Base-by-base conservation (phyloP, 768 basidiomycete genomes). In the Naganishia vishniacii region DNA sequence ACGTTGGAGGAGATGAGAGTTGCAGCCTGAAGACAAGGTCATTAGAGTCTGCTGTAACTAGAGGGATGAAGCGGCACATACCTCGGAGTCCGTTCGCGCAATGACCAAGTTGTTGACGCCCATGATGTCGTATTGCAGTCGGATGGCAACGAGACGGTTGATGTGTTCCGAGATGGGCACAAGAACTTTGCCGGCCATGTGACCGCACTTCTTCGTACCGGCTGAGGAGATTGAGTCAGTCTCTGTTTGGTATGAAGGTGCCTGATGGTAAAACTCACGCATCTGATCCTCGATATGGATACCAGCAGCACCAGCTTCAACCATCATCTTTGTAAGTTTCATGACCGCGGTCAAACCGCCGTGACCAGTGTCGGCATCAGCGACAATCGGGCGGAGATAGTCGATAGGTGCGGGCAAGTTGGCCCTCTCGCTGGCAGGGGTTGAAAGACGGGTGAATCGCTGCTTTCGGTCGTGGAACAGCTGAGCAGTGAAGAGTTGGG, bases 401-500 rank as follows among this genome's bases (percentile, higher is more conserved):
- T 97, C 93, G 70, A 94, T 80, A 11, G 74, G 69, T 64, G 76
- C 75, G 0, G 88, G 87, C 0, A 86, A 85, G 69, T 83, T 81
- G 48, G 62, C 59, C 9, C 71, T 68, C n/a, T 69, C 46, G 28
- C 23, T 70, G n/a, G 62, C 64, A 0, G 71, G 64, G 18, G 72
- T 70, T 12, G 59, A 46, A 2, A 68, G 44, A 16, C 76, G 48
- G 5, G 74, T 75, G 71, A 72, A 77, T 61, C 85, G 86, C 77
- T 98, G 94, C 78, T 95, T 98, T 68, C 94, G 87, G 80, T 99
- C 95, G 77, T 99, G 95, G 86, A 98, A 98, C 45, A 98, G 85
- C 76, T 98, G 95, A 0, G 95, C 94, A 82, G 88, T 84, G 84
- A 98, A 98, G 59, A 98, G 83, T 68, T 98, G 95, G 77, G 97